Percentiles rank a stretch among this genome's conserved stretches.
phyloP scores from a whole-genome alignment of 495 filamentous ascomycete species.

The Talaromyces proteolyticus region DNA sequence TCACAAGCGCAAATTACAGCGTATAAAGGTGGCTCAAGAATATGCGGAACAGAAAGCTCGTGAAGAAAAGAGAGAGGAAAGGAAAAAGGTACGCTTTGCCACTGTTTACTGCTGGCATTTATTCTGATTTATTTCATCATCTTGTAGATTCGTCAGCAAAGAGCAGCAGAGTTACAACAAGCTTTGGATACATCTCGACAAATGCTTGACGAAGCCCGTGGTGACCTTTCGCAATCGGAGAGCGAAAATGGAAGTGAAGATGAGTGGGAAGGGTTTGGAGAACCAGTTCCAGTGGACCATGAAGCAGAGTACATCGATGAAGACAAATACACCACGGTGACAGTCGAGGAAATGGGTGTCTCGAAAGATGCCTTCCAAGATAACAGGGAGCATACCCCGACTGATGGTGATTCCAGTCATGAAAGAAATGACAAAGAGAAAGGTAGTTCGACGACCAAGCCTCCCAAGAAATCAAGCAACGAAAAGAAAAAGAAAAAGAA shows the following conservation, averaged over 20 bases:
- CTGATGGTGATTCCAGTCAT: not conserved
- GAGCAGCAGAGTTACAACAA: slow-evolving; percentile 70
- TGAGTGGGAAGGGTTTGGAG: slow-evolving; percentile 58
- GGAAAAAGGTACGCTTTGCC: slow-evolving; percentile 57
- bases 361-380: slow-evolving; percentile 63
- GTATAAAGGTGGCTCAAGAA: slow-evolving; percentile 77
- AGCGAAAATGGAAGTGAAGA: slow-evolving; percentile 26
- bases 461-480: slow-evolving; percentile 47
- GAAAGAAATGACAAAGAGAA: slow-evolving; percentile 21
- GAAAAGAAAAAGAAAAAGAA: slow-evolving; percentile 78
- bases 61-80: slow-evolving; percentile 62
- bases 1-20: slow-evolving; percentile 85
- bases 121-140: not conserved
- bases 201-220: slow-evolving; percentile 47
- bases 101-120: too few species aligned
- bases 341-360: slow-evolving; percentile 82
- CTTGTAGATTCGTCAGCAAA: slow-evolving; percentile 74
- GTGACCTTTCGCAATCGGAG: slow-evolving; percentile 31
- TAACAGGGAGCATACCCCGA: slow-evolving; percentile 24
- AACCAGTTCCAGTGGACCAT: slow-evolving; percentile 58
- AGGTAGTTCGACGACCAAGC: slow-evolving; percentile 25
- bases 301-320: slow-evolving; percentile 97
- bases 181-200: slow-evolving; percentile 69
- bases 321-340: slow-evolving; percentile 90
- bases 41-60: slow-evolving; percentile 64